Evolutionary conservation across 768 basidiomycete species (phyloP).

Genomic region (Podaxis sp.): DNA sequence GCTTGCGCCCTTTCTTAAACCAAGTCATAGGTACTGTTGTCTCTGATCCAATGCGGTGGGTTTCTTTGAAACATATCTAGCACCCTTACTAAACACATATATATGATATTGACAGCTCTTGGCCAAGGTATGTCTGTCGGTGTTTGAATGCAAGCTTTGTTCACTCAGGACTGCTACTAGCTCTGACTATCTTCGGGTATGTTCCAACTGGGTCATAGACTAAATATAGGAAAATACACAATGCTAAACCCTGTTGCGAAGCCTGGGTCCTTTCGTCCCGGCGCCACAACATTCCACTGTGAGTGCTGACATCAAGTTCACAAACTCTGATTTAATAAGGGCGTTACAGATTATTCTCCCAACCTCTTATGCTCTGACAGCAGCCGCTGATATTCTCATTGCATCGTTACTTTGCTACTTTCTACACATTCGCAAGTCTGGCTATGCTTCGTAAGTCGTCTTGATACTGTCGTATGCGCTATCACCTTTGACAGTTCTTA

Average conservation of each 20-base stretch:
- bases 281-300: not conserved
- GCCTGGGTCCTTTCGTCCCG: not conserved
- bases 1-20: not conserved
- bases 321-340: not conserved
- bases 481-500: not conserved
- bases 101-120: not conserved
- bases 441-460: constrained; percentile 10
- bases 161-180: not conserved
- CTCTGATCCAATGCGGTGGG: not conserved
- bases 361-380: constrained; percentile 7
- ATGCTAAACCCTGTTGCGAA: not conserved
- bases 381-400: constrained; percentile 14
- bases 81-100: not conserved
- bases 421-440: constrained; percentile 17
- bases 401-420: constrained; percentile 13
- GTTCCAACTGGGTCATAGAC: not conserved
- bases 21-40: not conserved
- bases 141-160: not conserved
- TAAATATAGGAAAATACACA: not conserved
- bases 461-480: constrained; percentile 7
- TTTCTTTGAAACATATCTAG: not conserved
- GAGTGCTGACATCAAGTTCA: not conserved
- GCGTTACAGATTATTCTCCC: not conserved
- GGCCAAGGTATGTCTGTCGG: not conserved
- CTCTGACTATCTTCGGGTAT: not conserved